Evolutionary conservation across 139 green algal species (phyloP), one percentile per base, ranked within the genome.

Genomic region (Raphidocelis subcapitata): DNA sequence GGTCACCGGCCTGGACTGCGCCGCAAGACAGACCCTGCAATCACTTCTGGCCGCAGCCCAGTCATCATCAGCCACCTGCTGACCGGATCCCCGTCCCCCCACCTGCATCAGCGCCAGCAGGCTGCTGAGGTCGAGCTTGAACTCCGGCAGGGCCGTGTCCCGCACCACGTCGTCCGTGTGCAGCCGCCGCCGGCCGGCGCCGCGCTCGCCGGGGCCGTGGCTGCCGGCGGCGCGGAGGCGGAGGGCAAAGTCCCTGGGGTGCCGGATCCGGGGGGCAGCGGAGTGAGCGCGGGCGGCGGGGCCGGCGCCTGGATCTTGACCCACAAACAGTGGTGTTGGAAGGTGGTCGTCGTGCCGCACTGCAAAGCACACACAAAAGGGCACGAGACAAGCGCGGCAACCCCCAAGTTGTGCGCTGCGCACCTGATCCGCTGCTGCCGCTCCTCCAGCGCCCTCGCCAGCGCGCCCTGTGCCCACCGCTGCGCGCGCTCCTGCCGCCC

Each of bases 81-180:
- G n/a, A 28, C 10, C 52, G 21, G 21, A n/a, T 60, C 21, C 24
- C 21, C 52, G 21, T 60, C 52, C 52, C n/a, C 64, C 33, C 31
- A 69, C 68, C 26, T 37, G 51, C 37, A 82, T 54, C 63, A 79
- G 54, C 41, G 56, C 41, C 62, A 65, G 54, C 41, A 87, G 32
- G 20, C 54, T 73, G 32, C 29, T 46, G 20, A 87, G 63, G 63
- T 81, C 72, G 31, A 89, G 61, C 67, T 84, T 83, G 79, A 87
- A 87, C 55, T 85, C 73, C 18, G 84, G 81, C 32, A 90, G 81
- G 21, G 81, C 73, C 28, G 74, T 64, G 69, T 90, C 84, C 47
- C 62, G 54, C 31, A 23, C 52, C 4, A 28, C 20, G 52, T 59
- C 20, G 52, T 59, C 20, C 23, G 52, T 59, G 12, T 15, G 52